Evolutionary conservation across 176 grass and related monocot species (phyloP), one percentile per base, ranked within the genome.

Genomic region (Oryza rufipogon): DNA sequence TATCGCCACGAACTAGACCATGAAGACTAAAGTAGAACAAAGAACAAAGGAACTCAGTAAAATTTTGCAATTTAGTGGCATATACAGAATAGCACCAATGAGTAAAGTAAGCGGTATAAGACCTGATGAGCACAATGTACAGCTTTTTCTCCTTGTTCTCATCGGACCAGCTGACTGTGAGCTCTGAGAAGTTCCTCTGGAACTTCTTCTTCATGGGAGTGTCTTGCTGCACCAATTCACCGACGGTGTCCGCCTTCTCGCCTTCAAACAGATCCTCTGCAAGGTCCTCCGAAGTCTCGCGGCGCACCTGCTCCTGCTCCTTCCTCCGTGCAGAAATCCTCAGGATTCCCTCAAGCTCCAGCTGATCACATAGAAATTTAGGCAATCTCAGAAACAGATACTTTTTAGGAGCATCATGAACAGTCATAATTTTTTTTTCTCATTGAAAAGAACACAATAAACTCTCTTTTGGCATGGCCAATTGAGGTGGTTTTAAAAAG

Each of bases 61-160:
- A 60, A 71, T 9, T 36, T 80, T 22, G 16, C 12, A 56, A 49
- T 49, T 19, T 19, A 56, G 52, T 41, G 56, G 61, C n/a, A 74
- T 3, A 42, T 4, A 49, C 46, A 68, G 7, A 85, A 77, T 41
- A 0, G 32, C 1, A 38, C 22, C 26, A 64, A 47, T 61, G 38
- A n/a, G 32, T n/a, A 79, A 47, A 47, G 1, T 39, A 16, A 25
- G n/a, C 42, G 15, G 49, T 45, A 33, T 71, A 4, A 41, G 39
- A 92, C 92, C 92, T 98, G 87, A 98, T 80, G 48, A 98, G 95
- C 52, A 95, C 95, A 86, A 99, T 94, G 81, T 99, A 99, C 44
- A 96, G 88, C 67, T 94, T 96, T 79, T 92, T 99, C 86, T 92
- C 86, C 48, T 86, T 94, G 64, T 96, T 96, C 20, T 99, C 96